Percentiles rank a stretch among this genome's conserved stretches.
These are phyloP conservation scores for Ramalina intermedia DNA, from an alignment of 495 filamentous ascomycete genomes.

Conservation along the genomic window DNA sequence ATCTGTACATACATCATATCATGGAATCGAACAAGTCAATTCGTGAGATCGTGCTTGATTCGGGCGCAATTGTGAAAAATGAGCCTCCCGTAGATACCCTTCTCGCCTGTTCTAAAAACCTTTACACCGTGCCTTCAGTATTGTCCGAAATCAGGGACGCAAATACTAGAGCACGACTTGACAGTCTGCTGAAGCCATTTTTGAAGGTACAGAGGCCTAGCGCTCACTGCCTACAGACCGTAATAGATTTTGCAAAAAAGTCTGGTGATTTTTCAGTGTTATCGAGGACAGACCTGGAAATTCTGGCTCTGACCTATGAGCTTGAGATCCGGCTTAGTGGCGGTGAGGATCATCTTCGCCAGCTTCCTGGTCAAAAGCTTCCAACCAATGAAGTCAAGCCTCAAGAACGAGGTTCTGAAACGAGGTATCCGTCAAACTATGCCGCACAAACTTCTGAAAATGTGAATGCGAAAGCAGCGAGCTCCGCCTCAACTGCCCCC, in stretches of 20 bases:
- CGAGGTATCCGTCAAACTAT: not conserved
- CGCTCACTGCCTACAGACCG: conserved; percentile 57
- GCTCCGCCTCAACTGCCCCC: not conserved
- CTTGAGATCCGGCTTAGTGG: conserved; percentile 71
- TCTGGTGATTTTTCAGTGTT: conserved; percentile 83
- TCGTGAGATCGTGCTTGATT: conserved; percentile 76
- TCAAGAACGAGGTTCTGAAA: not conserved
- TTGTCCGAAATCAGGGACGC: conserved; percentile 79
- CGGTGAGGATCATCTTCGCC: conserved; percentile 70
- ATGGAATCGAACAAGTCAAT: conserved; percentile 45
- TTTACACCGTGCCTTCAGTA: conserved; percentile 78
- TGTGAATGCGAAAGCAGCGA: not conserved
- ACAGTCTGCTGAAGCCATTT: conserved; percentile 74
- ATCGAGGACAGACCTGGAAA: conserved; percentile 72
- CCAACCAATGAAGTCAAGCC: conserved; percentile 31
- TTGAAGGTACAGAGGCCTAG: conserved; percentile 58
- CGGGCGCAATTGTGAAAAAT: conserved; percentile 84
- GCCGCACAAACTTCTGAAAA: not conserved
- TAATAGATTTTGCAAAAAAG: conserved; percentile 75
- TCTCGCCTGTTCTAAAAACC: conserved; percentile 53
- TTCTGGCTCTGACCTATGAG: conserved; percentile 85
- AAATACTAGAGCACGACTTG: conserved; percentile 62
- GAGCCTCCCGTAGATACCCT: conserved; percentile 67
- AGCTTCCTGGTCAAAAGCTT: conserved; percentile 58
- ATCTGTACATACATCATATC: not conserved